Base-by-base conservation (phyloP, 2,329 filamentous ascomycete species). In the Colletotrichum acutatum region DNA sequence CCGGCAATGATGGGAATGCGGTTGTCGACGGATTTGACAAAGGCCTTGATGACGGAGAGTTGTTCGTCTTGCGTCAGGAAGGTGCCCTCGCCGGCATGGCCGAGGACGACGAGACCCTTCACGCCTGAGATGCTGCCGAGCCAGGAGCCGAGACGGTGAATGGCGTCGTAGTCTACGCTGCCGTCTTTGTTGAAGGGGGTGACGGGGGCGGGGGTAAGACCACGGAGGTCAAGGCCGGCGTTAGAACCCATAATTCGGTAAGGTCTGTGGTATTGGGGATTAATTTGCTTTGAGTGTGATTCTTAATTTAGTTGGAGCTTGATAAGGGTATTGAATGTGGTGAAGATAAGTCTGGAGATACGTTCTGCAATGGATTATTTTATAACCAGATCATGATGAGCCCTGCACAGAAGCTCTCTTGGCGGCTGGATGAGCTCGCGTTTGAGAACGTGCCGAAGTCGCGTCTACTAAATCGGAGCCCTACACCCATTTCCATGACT, bases 61-160 rank as follows among this genome's bases (percentile, higher is more conserved):
- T 88, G 86, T 76, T 88, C 86, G 30, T 87, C 82, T 46, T 82
- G 79, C 4, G 86, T 88, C 54, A 88, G 82, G 79, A 88, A 88
- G 0, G 86, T 89, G 34, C 87, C 87, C 75, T 89, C 87, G 42
- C 86, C 86, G 32, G 87, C 87, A 71, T 88, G 87, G n/a, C 87
- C 87, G 16, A 88, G 83, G 11, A 89, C 86, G 0, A 88, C 86
- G 3, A 88, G 83, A 34, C 86, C 86, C 73, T 87, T 88, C 74
- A 88, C 85, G 24, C 86, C 86, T 6, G 81, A 75, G 59, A 88
- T 87, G 77, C 85, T 85, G 54, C 86, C 86, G 37, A 88, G 86
- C 87, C 86, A 88, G 5, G 84, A 86, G 19, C 87, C 87, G 14
- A 88, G 83, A 19, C 86, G 84, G 66, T 88, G 86, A 72, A 88